Base-by-base conservation (phyloP, 2,329 filamentous ascomycete species). In the Microsporum canis region DNA sequence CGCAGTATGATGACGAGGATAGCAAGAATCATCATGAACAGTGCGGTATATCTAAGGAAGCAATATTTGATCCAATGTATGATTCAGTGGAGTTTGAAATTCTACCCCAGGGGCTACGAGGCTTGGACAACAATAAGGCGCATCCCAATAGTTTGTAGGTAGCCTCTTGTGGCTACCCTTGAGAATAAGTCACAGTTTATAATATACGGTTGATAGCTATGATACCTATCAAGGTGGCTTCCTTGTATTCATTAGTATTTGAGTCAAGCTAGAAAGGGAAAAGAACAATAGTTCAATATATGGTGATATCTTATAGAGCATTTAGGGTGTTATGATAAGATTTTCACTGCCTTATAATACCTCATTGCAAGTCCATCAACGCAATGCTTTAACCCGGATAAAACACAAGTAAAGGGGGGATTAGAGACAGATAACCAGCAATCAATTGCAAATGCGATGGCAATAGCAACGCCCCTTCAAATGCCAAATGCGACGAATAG, bases 381-480 rank as follows among this genome's bases (percentile, higher is more conserved):
- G 62, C 53, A 65, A 17, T 27, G 45, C 45, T 29, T 65, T 65
- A 8, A 62, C 61, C 61, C 64, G 64, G 14, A 63, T 56, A 31
- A 65, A 36, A 14, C 63, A 36, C 34, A 65, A 55, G 17, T 23
- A 41, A 64, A 65, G 1, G 64, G 63, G 39, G 62, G 57, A 43
- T 65, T 64, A 45, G 49, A 38, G 17, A 61, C 57, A 3, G 69
- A 31, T 68, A 69, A 23, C 17, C 17, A 23, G 47, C 66, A 67
- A 60, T 72, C 69, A 6, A 71, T 60, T 2, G 62, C 63, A 59
- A 71, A 72, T 8, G 62, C 68, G 10, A 23, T 63, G 36, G 69
- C 67, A 53, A 70, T 62, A 14, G 27, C 17, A 39, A 62, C 60
- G 17, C 63, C 64, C 17, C 60, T 64, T 2, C 63, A 55, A 34